Evolutionary conservation across 2,329 filamentous ascomycete genomes (phyloP).

Genomic region (Ascochyta pisi): DNA sequence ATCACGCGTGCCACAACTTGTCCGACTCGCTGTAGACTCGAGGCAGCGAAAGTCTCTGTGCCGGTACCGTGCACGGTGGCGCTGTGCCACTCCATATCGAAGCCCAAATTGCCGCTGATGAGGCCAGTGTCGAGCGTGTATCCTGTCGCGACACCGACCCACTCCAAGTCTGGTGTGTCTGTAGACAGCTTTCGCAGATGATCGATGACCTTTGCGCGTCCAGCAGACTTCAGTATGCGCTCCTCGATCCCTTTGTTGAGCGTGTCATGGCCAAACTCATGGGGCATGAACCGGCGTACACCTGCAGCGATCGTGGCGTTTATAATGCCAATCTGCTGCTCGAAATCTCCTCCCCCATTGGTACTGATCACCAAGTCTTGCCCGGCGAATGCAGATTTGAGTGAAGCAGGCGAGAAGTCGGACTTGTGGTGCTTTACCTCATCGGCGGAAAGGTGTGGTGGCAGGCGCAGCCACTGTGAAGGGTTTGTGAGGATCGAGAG

Average conservation of each 20-base stretch:
- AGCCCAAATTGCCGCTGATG: slow-evolving; percentile 44
- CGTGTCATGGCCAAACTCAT: slow-evolving; percentile 51
- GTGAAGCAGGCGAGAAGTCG: slow-evolving; percentile 42
- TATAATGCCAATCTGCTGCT: slow-evolving; percentile 42
- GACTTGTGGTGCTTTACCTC: slow-evolving; percentile 29
- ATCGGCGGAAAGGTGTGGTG: slow-evolving; percentile 18
- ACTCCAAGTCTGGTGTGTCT: slow-evolving; percentile 33
- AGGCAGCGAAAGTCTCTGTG: slow-evolving; percentile 45
- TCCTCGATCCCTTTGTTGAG: slow-evolving; percentile 40
- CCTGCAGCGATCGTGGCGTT: slow-evolving; percentile 50
- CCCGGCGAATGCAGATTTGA: slow-evolving; percentile 42
- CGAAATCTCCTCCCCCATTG: slow-evolving; percentile 34
- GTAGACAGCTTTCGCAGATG: slow-evolving; percentile 33
- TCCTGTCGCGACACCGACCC: slow-evolving; percentile 46
- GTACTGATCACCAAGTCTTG: slow-evolving; percentile 50
- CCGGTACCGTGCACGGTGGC: slow-evolving; percentile 48
- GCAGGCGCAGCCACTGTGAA: slow-evolving; percentile 30
- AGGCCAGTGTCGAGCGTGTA: slow-evolving; percentile 42
- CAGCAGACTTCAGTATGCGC: slow-evolving; percentile 38
- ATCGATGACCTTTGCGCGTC: slow-evolving; percentile 38
- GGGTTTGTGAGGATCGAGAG: slow-evolving; percentile 38
- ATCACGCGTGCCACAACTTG: slow-evolving; percentile 36
- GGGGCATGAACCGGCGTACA: slow-evolving; percentile 51
- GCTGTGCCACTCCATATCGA: slow-evolving; percentile 51
- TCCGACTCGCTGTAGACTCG: slow-evolving; percentile 44